A percentile compares a stretch with the other conserved stretches of the same genome.
These are phyloP conservation scores for Pyrenula massariospora DNA, from an alignment of 495 filamentous ascomycete species.

Conservation along the genomic window DNA sequence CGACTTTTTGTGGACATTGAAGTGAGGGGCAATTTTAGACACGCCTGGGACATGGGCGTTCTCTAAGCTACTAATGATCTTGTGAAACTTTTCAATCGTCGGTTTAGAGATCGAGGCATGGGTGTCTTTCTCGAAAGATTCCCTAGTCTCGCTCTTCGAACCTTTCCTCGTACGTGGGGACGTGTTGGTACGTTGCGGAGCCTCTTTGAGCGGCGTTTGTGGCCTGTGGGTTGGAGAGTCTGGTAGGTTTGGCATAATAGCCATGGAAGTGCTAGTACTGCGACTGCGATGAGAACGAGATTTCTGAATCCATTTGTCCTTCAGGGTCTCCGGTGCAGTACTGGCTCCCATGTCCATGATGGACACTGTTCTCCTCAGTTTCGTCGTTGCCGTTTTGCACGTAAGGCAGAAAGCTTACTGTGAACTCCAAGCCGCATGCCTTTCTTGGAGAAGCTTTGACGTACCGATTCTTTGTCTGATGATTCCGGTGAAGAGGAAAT, in stretches of 20 bases:
- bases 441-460: background rate
- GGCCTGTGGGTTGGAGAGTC: background rate
- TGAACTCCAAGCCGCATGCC: background rate
- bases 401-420: background rate
- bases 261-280: background rate
- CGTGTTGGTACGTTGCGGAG: background rate
- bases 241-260: background rate
- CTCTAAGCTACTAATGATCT: background rate
- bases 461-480: background rate
- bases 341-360: background rate
- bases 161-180: background rate
- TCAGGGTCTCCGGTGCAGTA: background rate
- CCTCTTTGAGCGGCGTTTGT: background rate
- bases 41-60: background rate
- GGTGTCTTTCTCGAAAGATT: background rate
- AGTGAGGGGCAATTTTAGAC: background rate
- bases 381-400: background rate
- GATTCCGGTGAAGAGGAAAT: background rate
- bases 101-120: background rate
- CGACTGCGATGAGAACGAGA: background rate
- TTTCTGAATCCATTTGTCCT: conserved; percentile 1
- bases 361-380: background rate
- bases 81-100: background rate
- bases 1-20: background rate
- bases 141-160: background rate